A percentile compares a stretch with the other conserved stretches of the same genome.
Evolutionary conservation across 2,329 filamentous ascomycete species (phyloP).

Genomic region (Pseudogymnoascus sp.): DNA sequence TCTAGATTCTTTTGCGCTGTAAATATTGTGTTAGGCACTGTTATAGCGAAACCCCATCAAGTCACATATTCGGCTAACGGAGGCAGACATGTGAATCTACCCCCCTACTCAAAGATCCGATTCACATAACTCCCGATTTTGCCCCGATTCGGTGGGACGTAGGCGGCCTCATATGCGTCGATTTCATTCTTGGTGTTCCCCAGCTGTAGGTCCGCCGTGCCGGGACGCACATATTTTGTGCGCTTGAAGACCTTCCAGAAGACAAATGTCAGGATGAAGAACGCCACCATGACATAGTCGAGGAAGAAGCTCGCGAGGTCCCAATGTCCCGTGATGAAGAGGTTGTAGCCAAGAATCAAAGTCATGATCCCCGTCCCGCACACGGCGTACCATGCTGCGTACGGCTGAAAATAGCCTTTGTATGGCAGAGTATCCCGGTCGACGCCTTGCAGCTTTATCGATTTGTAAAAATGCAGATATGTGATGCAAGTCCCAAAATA

Average conservation of each 20-base stretch:
- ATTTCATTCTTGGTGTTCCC: constrained; percentile 12
- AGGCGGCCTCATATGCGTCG: constrained; percentile 9
- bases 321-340: constrained; percentile 65
- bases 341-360: constrained; percentile 65
- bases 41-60: background rate
- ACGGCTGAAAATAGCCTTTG: constrained; percentile 61
- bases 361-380: constrained; percentile 59
- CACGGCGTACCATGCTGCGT: constrained; percentile 56
- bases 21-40: background rate
- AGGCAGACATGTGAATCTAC: background rate
- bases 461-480: constrained; percentile 64
- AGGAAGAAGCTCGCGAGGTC: constrained; percentile 62
- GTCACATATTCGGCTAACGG: background rate
- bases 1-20: background rate
- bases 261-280: constrained; percentile 53
- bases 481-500: constrained; percentile 61
- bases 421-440: constrained; percentile 61
- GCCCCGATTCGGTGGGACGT: background rate
- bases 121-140: constrained; percentile 7
- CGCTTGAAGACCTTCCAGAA: constrained; percentile 64
- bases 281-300: constrained; percentile 60
- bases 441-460: constrained; percentile 59
- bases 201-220: constrained; percentile 30
- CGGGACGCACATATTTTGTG: constrained; percentile 37
- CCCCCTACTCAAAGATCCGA: constrained; percentile 9